These are phyloP conservation scores for Hordeum vulgare DNA, from an alignment of 176 grass and related monocot genomes.

Conservation along the genomic window DNA sequence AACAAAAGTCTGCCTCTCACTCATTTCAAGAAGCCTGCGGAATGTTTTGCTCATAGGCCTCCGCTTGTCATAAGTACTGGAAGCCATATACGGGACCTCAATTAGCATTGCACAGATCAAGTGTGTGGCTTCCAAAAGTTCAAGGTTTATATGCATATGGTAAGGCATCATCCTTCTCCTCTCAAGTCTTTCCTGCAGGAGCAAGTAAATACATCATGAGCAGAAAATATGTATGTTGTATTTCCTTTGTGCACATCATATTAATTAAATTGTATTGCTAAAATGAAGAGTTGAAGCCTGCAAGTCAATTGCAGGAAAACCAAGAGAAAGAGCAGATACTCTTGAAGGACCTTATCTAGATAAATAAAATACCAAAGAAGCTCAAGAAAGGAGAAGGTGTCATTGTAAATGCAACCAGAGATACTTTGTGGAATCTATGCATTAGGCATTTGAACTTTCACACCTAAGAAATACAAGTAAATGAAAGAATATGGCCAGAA, in stretches of 20 bases:
- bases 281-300: not conserved
- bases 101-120: slow-evolving; percentile 95
- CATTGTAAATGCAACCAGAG: not conserved
- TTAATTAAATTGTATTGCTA: not conserved
- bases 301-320: not conserved
- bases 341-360: not conserved
- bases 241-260: not conserved
- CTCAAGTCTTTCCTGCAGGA: slow-evolving; percentile 77
- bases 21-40: slow-evolving; percentile 89
- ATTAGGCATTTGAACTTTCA: not conserved
- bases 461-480: not conserved
- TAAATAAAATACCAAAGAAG: not conserved
- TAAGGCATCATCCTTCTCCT: slow-evolving; percentile 97
- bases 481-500: not conserved
- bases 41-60: slow-evolving; percentile 83
- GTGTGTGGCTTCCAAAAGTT: slow-evolving; percentile 89
- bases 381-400: not conserved
- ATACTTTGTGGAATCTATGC: not conserved
- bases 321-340: not conserved
- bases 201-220: not conserved
- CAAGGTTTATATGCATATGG: slow-evolving; percentile 99
- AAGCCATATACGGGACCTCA: slow-evolving; percentile 86
- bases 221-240: not conserved
- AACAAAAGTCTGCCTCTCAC: slow-evolving; percentile 85
- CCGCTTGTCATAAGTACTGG: slow-evolving; percentile 62